Percentiles rank a stretch among this genome's conserved stretches.
Evolutionary conservation across 1,284 basidiomycete genomes (phyloP).

Genomic region (Trichosporon sp.): DNA sequence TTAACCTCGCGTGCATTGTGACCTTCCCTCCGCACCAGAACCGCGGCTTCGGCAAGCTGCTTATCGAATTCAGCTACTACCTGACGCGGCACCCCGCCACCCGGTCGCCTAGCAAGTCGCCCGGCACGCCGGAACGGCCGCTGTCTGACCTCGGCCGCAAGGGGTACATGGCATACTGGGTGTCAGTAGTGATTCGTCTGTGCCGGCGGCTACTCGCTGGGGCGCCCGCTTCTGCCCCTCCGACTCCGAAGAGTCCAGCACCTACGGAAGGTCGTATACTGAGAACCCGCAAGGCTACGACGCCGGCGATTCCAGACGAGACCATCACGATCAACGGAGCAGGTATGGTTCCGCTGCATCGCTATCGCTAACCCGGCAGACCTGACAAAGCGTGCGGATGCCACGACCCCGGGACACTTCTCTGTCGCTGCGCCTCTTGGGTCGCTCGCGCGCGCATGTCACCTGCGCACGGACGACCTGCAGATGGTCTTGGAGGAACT

Average conservation of each 20-base stretch:
- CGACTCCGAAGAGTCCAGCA: neutral
- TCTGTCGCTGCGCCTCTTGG: slow-evolving; percentile 67
- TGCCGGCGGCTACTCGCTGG: slow-evolving; percentile 63
- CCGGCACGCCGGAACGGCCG: slow-evolving; percentile 93
- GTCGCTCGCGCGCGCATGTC: slow-evolving; percentile 75
- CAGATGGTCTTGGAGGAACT: slow-evolving; percentile 85
- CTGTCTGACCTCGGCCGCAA: slow-evolving; percentile 88
- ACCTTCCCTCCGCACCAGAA: slow-evolving; percentile 91
- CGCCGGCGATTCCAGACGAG: slow-evolving; percentile 21
- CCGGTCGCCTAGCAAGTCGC: slow-evolving; percentile 62
- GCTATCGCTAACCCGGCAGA: slow-evolving; percentile 17
- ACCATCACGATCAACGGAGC: slow-evolving; percentile 32
- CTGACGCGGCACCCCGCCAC: slow-evolving; percentile 66
- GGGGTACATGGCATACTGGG: slow-evolving; percentile 92
- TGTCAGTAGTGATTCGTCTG: slow-evolving; percentile 78
- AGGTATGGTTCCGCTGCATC: slow-evolving; percentile 33
- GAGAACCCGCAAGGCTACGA: slow-evolving; percentile 30
- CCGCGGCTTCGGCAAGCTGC: slow-evolving; percentile 86
- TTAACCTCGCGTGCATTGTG: slow-evolving; percentile 96
- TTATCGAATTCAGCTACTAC: slow-evolving; percentile 99
- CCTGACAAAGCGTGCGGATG: slow-evolving; percentile 20
- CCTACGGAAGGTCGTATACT: slow-evolving; percentile 31
- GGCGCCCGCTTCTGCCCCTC: neutral
- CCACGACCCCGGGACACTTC: slow-evolving; percentile 36
- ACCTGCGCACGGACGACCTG: slow-evolving; percentile 80